A percentile compares a stretch with the other conserved stretches of the same genome.
Conservation (phyloP, 2,329 filamentous ascomycete genomes). For the Torrubiellomyces zombiae region DNA sequence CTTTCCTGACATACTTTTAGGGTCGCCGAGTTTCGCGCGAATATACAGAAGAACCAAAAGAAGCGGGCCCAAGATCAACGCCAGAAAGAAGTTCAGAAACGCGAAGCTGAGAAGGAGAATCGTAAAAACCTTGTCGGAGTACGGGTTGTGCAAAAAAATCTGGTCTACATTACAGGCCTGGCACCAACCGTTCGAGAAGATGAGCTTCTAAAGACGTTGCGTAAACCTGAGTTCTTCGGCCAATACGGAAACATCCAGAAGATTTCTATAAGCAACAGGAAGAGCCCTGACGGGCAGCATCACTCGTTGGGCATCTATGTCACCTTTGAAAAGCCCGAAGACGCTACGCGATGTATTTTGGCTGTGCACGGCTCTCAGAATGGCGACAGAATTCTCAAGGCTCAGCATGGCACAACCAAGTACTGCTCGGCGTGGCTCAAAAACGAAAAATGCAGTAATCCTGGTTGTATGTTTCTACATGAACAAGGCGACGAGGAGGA, state of each 20-base stretch:
- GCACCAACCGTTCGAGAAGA: conserved; percentile 87
- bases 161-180: conserved; percentile 92
- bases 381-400: conserved; percentile 70
- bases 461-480: conserved; percentile 95
- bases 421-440: conserved; percentile 96
- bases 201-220: conserved; percentile 74
- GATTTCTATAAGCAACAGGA: conserved; percentile 94
- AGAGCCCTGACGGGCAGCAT: conserved; percentile 56
- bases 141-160: conserved; percentile 92
- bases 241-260: conserved; percentile 98
- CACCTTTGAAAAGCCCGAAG: conserved; percentile 85
- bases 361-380: conserved; percentile 89
- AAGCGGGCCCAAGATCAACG: conserved; percentile 67
- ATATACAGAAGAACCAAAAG: conserved; percentile 81
- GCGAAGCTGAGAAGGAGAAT: conserved; percentile 87
- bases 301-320: conserved; percentile 94
- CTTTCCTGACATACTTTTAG: conserved; percentile 24
- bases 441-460: conserved; percentile 85
- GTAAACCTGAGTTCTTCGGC: conserved; percentile 86
- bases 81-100: conserved; percentile 91
- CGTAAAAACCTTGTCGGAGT: conserved; percentile 93
- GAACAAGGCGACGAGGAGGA: conserved; percentile 97
- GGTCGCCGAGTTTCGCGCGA: conserved; percentile 57
- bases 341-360: conserved; percentile 76
- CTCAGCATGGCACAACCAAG: conserved; percentile 76